Base-by-base conservation (phyloP, 2,329 filamentous ascomycete genomes). In the Microascus cirrosus region DNA sequence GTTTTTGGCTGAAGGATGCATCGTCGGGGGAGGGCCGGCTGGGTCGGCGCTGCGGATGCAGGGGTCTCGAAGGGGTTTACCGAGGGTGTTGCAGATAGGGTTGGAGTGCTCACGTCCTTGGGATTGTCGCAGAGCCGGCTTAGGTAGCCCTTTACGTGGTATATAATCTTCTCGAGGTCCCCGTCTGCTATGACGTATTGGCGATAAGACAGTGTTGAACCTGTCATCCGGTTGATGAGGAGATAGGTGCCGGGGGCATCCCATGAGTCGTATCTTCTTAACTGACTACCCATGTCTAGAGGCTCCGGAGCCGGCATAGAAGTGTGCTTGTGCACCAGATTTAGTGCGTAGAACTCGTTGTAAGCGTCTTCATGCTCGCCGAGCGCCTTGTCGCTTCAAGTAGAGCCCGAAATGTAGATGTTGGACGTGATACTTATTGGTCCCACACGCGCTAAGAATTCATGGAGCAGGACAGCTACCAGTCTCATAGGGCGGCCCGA, bases 1-100 rank as follows among this genome's bases (percentile, higher is more conserved):
- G 53, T 6, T 60, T n/a, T 55, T 69, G 62, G 59, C 65, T 70
- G 57, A 72, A 73, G 12, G 64, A 59, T 12, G 61, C 63, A 59
- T 70, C 67, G n/a, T 68, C 63, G n/a, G 53, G 22, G 24, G 68
- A 70, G 67, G 68, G 1, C 67, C 68, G 4, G 66, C 13, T 0
- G 64, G 60, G 0, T 59, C 55, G 22, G 13, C 64, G 1, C 61
- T 60, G 2, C 52, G 58, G 39, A 72, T 65, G 39, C 69, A 66
- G 11, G 55, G 53, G 54, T 73, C 69, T 8, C 59, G 60, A 34
- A 63, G 63, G 1, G 64, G 59, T 0, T 62, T 61, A 0, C 68
- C 68, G 0, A 68, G 58, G 1, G 67, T 67, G 60, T 71, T 70
- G 58, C 63, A 69, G 48, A 72, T 70, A 1, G 54, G 32, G 6